Percentiles rank a stretch among this genome's conserved stretches.
Conservation (phyloP, 768 basidiomycete species). For the Rickenella mellea region DNA sequence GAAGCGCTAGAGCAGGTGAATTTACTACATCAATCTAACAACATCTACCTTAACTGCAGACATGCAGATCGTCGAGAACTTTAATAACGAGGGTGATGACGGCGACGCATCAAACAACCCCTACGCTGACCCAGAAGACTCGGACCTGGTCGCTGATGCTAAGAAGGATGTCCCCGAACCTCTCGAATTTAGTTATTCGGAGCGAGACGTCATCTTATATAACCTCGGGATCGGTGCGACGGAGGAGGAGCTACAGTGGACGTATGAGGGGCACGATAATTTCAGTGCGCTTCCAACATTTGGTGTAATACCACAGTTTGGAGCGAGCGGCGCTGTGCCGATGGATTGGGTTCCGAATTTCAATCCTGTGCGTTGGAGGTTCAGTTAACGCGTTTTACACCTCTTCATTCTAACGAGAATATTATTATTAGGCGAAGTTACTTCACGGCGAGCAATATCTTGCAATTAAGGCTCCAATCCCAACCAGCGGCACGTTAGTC, state of each 20-base stretch:
- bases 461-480: conserved; percentile 77
- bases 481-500: conserved; percentile 72
- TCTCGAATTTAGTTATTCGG: conserved; percentile 65
- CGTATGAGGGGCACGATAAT: conserved; percentile 80
- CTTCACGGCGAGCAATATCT: conserved; percentile 97
- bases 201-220: conserved; percentile 89
- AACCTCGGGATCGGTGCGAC: conserved; percentile 93
- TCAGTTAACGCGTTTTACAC: background rate
- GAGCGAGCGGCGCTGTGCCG: conserved; percentile 52
- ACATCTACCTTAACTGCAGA: background rate
- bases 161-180: conserved; percentile 53
- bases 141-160: conserved; percentile 70
- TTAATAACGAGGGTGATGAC: conserved; percentile 32
- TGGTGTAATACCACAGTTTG: conserved; percentile 89
- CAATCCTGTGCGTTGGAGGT: conserved; percentile 58
- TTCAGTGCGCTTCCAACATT: conserved; percentile 89
- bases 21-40: background rate
- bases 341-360: conserved; percentile 91
- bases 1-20: conserved; percentile 72
- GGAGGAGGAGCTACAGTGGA: conserved; percentile 85
- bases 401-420: background rate
- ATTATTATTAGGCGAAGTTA: conserved; percentile 65
- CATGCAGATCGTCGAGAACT: conserved; percentile 47
- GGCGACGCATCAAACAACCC: conserved; percentile 22
- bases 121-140: conserved; percentile 74